Evolutionary conservation across 495 filamentous ascomycete species (phyloP).

Genomic region (Podospora comata): DNA sequence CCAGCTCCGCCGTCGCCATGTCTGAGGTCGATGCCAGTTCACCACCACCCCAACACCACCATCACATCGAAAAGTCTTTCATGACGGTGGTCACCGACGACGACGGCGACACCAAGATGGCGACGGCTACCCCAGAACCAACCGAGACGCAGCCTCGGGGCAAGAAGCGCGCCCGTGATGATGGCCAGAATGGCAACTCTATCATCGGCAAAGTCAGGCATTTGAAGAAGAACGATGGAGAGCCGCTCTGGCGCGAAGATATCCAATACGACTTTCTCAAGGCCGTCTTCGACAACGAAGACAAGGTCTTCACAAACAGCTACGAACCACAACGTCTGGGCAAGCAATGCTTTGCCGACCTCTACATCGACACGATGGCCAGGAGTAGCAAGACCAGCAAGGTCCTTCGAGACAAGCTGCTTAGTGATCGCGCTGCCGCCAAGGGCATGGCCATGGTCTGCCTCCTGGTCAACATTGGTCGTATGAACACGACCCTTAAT

Average conservation of each 20-base stretch:
- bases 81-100: slow-evolving; percentile 35
- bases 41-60: slow-evolving; percentile 16
- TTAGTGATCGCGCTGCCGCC: slow-evolving; percentile 85
- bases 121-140: slow-evolving; percentile 33
- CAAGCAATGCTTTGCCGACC: slow-evolving; percentile 84
- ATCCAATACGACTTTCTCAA: slow-evolving; percentile 96
- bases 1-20: slow-evolving; percentile 29
- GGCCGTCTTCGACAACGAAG: slow-evolving; percentile 83
- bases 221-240: slow-evolving; percentile 95
- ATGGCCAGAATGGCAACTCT: slow-evolving; percentile 40
- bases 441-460: slow-evolving; percentile 99
- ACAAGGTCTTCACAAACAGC: slow-evolving; percentile 80
- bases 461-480: slow-evolving; percentile 90
- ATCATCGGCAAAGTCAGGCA: slow-evolving; percentile 87
- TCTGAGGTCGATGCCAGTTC: slow-evolving; percentile 38
- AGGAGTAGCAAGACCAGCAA: slow-evolving; percentile 98
- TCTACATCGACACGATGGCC: slow-evolving; percentile 98
- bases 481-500: slow-evolving; percentile 98
- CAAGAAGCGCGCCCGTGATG: slow-evolving; percentile 37
- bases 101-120: slow-evolving; percentile 36
- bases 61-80: slow-evolving; percentile 34
- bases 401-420: slow-evolving; percentile 92
- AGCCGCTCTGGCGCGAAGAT: slow-evolving; percentile 94
- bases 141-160: slow-evolving; percentile 31
- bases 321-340: slow-evolving; percentile 66